Evolutionary conservation across 1,284 basidiomycete species (phyloP).

Genomic region (Chalciporus sp.): DNA sequence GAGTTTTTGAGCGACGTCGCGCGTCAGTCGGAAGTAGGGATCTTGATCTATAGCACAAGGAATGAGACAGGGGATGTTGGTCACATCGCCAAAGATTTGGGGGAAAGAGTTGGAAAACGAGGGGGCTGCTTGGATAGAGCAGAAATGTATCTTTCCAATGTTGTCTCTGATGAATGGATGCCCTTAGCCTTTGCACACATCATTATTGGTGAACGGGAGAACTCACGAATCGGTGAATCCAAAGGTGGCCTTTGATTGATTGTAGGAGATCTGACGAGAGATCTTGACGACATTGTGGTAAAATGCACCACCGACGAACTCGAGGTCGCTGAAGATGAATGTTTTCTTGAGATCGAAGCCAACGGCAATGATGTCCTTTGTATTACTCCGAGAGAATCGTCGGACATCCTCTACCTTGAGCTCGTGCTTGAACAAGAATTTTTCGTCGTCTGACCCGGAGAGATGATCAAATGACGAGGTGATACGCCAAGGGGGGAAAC

Average conservation of each 20-base stretch:
- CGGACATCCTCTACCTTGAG: constrained; percentile 90
- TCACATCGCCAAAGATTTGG: constrained; percentile 88
- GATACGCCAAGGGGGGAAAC: constrained; percentile 23
- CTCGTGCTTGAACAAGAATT: constrained; percentile 97
- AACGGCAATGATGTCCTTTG: constrained; percentile 95
- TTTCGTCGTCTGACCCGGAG: constrained; percentile 84
- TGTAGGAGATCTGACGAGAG: constrained; percentile 91
- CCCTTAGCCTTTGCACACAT: not conserved
- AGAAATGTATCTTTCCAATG: constrained; percentile 98
- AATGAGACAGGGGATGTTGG: constrained; percentile 91
- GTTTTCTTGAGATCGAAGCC: constrained; percentile 94
- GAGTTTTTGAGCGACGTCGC: constrained; percentile 91
- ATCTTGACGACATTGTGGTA: constrained; percentile 96
- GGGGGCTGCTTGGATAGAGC: constrained; percentile 95
- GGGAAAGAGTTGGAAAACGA: constrained; percentile 99
- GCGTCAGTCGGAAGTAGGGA: constrained; percentile 95
- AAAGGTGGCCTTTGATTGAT: constrained; percentile 93
- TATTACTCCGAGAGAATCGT: constrained; percentile 84
- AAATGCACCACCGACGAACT: constrained; percentile 89
- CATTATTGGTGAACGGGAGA: not conserved
- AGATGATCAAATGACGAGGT: not conserved
- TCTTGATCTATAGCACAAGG: constrained; percentile 99
- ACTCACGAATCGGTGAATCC: constrained; percentile 93
- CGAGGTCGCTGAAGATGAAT: constrained; percentile 95
- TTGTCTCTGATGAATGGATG: constrained; percentile 70